Conservation (phyloP, 2,329 filamentous ascomycete species). For the Claviceps sp. region DNA sequence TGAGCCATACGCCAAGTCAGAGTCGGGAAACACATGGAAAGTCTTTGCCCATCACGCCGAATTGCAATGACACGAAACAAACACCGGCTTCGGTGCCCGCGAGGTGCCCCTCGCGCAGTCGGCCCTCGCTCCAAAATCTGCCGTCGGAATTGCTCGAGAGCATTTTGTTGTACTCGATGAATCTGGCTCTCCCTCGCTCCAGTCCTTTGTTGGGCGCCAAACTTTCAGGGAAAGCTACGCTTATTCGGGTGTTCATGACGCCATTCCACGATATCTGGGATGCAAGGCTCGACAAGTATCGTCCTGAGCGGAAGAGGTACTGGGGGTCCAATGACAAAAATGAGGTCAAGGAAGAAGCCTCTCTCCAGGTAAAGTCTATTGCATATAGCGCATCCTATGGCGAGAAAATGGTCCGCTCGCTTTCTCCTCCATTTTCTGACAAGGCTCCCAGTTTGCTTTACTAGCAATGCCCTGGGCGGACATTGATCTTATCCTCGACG, state of each 20-base stretch:
- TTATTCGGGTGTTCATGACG: conserved; percentile 23
- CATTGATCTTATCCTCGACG: conserved; percentile 32
- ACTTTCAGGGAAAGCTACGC: conserved; percentile 28
- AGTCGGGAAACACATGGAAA: conserved; percentile 31
- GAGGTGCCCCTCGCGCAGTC: conserved; percentile 4
- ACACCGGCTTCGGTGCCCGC: neutral
- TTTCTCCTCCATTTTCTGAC: neutral
- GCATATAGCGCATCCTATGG: neutral
- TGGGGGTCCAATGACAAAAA: neutral
- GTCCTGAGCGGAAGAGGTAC: conserved; percentile 4
- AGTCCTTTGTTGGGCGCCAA: conserved; percentile 30
- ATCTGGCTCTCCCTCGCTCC: conserved; percentile 12
- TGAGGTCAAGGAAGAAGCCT: conserved; percentile 21
- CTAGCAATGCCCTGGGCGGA: conserved; percentile 30
- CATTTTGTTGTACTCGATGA: conserved; percentile 34
- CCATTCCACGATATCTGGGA: conserved; percentile 26
- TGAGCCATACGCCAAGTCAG: conserved; percentile 36
- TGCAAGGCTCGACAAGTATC: conserved; percentile 7
- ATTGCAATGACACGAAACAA: conserved; percentile 15
- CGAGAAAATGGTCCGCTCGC: neutral
- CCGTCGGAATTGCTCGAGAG: conserved; percentile 40
- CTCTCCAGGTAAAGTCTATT: conserved; percentile 28
- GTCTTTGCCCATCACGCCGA: conserved; percentile 2
- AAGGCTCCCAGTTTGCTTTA: conserved; percentile 24
- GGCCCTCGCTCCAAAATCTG: conserved; percentile 21